These are phyloP conservation scores for Fusarium burgessii DNA, from an alignment of 2,329 filamentous ascomycete genomes.

Conservation along the genomic window DNA sequence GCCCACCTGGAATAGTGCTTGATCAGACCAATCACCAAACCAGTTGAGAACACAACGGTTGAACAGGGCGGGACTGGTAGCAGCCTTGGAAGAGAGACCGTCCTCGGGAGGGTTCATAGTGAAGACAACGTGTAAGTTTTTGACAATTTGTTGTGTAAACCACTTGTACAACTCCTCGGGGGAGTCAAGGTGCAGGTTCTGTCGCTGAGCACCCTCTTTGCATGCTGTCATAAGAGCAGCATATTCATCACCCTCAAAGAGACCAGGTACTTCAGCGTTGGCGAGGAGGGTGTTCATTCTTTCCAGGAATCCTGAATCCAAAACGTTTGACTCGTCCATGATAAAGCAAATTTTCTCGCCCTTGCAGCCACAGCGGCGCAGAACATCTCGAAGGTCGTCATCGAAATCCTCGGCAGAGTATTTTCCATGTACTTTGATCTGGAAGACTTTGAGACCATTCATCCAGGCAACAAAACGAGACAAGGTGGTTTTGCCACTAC, in stretches of 20 bases:
- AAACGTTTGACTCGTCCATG: slow-evolving; percentile 99
- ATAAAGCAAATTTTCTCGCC: slow-evolving; percentile 99
- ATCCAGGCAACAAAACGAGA: slow-evolving; percentile 99
- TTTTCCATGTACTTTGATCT: slow-evolving; percentile 99
- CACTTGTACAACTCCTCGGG: slow-evolving; percentile 99
- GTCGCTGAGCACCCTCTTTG: slow-evolving; percentile 96
- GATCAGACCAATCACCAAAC: slow-evolving; percentile 99
- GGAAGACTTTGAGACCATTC: slow-evolving; percentile 98
- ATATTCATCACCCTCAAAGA: slow-evolving; percentile 99
- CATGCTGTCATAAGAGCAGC: slow-evolving; percentile 99
- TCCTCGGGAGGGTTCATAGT: slow-evolving; percentile 99
- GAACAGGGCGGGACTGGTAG: slow-evolving; percentile 97
- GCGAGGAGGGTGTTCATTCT: slow-evolving; percentile 99
- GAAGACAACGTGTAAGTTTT: slow-evolving; percentile 98
- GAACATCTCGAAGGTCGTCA: slow-evolving; percentile 93
- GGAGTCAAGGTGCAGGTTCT: slow-evolving; percentile 94
- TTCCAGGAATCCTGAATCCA: slow-evolving; percentile 98
- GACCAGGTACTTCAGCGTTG: slow-evolving; percentile 98
- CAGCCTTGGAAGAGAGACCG: slow-evolving; percentile 93
- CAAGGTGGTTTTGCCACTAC: slow-evolving; percentile 97
- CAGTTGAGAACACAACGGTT: slow-evolving; percentile 99
- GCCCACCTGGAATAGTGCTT: slow-evolving; percentile 97
- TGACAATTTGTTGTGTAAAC: slow-evolving; percentile 99
- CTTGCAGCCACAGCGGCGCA: slow-evolving; percentile 94
- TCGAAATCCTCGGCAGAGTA: slow-evolving; percentile 99